Evolutionary conservation across 2,329 filamentous ascomycete species (phyloP), one percentile per base, ranked within the genome.

Genomic region (Neonectria punicea): DNA sequence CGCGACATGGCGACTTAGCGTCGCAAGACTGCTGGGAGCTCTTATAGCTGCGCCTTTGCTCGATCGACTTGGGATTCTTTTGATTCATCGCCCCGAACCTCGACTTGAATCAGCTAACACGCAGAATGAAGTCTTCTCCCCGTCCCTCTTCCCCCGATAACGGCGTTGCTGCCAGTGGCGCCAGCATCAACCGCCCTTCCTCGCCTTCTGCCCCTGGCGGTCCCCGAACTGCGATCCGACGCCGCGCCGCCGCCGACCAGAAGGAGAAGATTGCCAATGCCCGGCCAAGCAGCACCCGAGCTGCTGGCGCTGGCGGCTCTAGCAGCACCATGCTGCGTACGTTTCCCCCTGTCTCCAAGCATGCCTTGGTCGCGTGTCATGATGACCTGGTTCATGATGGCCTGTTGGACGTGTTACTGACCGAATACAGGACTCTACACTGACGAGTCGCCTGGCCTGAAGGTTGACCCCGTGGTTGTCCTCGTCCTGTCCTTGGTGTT

Each of bases 321-420:
- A 97, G 92, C 81, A 97, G 93, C 84, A 99, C 96, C 58, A 99
- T 99, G 96, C 87, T 99, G 85, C 95, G 94, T 93, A 91, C 73
- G 92, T 89, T 13, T 5, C 49, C 58, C 58, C 47, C 22, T 46
- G 47, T 25, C 20, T 36, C 25, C 18, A 14, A 16, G 28, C 22
- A 43, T 25, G 49, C 9, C 28, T 14, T 61, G 58, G 55, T 63
- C 63, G 62, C 49, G 58, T 61, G 56, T 50, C 53, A 44, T 30
- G 34, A 22, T 25, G 58, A 46, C 10, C 25, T 54, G 41, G 32
- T 20, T 25, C 16, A 11, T 20, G 18, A 56, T 41, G 34, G 20
- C n/a, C 22, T n/a, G 30, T 53, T 32, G 56, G 46, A 61, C 25
- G 32, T 43, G 55, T 54, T 65, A 28, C 74, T 83, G 64, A 82